These are phyloP conservation scores for Solanum appendiculatum DNA, from an alignment of 257 asterid species.

Conservation along the genomic window DNA sequence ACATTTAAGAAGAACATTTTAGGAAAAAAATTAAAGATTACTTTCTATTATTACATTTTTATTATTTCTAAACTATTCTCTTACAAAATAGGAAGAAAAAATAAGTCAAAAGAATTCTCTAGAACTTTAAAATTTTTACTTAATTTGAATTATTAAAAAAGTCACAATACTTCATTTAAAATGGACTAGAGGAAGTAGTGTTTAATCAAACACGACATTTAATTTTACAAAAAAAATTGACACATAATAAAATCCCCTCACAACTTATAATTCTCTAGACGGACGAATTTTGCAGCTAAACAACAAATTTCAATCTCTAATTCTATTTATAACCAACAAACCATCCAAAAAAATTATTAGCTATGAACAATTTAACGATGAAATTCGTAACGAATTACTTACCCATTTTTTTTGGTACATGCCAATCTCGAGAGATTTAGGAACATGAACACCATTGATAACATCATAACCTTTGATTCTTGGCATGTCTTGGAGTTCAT, in stretches of 20 bases:
- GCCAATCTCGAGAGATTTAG: conserved; percentile 44
- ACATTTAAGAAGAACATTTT: background rate
- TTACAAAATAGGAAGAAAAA: background rate
- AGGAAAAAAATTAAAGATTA: too few species aligned
- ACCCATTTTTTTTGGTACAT: conserved; percentile 89
- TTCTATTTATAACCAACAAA: background rate
- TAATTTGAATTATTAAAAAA: background rate
- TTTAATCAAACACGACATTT: background rate
- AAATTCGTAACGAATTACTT: background rate
- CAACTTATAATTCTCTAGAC: background rate
- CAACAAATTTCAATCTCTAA: background rate
- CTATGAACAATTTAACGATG: background rate
- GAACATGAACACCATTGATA: conserved; percentile 17
- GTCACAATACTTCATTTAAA: background rate
- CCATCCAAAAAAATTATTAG: background rate
- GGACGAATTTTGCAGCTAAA: background rate
- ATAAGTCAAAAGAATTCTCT: background rate
- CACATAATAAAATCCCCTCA: background rate
- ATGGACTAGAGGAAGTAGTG: background rate
- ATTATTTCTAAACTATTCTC: background rate
- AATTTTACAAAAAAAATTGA: background rate
- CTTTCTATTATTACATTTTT: too few species aligned
- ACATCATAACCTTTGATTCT: conserved; percentile 44
- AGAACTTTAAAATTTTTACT: background rate
- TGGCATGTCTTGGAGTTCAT: conserved; percentile 63